Evolutionary conservation across 306 rosid species (phyloP).

Genomic region (Hippophae tibetana): DNA sequence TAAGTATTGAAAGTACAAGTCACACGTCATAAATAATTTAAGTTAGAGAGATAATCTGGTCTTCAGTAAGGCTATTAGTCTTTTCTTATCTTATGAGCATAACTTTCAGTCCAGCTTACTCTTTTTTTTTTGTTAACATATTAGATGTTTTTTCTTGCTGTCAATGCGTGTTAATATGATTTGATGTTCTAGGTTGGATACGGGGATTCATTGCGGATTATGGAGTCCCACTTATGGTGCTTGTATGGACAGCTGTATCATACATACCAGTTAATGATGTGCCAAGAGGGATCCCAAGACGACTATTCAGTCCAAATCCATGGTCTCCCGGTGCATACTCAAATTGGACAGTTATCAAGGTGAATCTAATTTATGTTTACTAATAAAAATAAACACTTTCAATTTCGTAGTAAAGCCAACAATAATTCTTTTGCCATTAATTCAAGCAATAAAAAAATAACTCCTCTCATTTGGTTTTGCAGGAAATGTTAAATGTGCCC

Average conservation of each 20-base stretch:
- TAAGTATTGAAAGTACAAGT: not conserved
- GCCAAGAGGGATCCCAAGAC: conserved; percentile 83
- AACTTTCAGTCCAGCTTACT: not conserved
- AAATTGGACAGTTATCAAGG: conserved; percentile 90
- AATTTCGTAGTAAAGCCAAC: not conserved
- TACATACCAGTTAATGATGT: conserved; percentile 76
- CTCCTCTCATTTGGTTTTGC: conserved; percentile 16
- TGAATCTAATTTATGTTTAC: conserved; percentile 17
- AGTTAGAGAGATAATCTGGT: conserved; percentile 9
- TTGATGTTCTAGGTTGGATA: conserved; percentile 45
- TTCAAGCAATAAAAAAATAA: no score
- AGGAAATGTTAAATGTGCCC: conserved; percentile 91
- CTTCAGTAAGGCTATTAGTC: not conserved
- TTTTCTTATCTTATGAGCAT: conserved; percentile 1
- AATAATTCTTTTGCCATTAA: no score
- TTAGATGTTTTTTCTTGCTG: conserved; percentile 6
- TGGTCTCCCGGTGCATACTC: conserved; percentile 96
- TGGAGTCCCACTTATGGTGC: conserved; percentile 93
- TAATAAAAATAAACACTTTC: conserved; percentile 1
- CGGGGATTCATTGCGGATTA: conserved; percentile 84
- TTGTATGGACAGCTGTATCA: conserved; percentile 77
- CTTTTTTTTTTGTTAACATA: not conserved
- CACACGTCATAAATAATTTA: not conserved
- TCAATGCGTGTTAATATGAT: conserved; percentile 14
- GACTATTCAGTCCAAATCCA: conserved; percentile 95